Conservation (phyloP, 805 yeast genomes). For the Metschnikowia arizonensis region DNA sequence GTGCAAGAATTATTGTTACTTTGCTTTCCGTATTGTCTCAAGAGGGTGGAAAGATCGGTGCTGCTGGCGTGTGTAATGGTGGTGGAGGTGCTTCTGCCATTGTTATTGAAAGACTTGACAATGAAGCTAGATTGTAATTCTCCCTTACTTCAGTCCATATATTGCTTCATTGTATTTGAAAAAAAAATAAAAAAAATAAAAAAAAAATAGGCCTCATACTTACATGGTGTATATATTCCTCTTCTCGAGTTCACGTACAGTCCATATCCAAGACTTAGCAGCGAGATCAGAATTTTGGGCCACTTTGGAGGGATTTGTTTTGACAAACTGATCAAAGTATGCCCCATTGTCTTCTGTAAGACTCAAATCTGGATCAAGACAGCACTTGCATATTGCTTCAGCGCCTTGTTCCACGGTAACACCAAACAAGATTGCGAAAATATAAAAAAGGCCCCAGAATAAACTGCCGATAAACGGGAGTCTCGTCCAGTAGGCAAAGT, state of each 20-base stretch:
- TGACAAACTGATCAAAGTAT: conserved; percentile 50
- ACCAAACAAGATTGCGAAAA: conserved; percentile 67
- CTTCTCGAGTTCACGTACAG: conserved; percentile 53
- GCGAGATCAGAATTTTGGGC: conserved; percentile 58
- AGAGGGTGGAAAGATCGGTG: conserved; percentile 80
- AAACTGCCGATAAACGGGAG: conserved; percentile 72
- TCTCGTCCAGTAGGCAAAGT: conserved; percentile 73
- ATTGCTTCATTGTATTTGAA: not conserved
- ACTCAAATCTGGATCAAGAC: conserved; percentile 49
- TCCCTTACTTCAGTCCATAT: not conserved
- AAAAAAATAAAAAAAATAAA: too few relatives aligned
- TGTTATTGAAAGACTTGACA: conserved; percentile 66
- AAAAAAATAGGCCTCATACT: not conserved
- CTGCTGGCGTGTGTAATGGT: conserved; percentile 97
- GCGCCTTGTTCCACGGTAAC: conserved; percentile 70
- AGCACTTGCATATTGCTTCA: conserved; percentile 57
- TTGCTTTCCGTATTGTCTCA: conserved; percentile 73
- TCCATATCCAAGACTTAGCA: conserved; percentile 77
- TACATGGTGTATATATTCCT: conserved; percentile 33
- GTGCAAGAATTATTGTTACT: conserved; percentile 90
- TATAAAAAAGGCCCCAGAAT: conserved; percentile 67
- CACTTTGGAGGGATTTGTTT: conserved; percentile 50
- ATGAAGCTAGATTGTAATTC: conserved; percentile 34
- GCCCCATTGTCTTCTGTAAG: conserved; percentile 62
- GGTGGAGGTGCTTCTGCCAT: conserved; percentile 99